Percentiles rank a stretch among this genome's conserved stretches.
These are phyloP conservation scores for Solanum sejunctum DNA, from an alignment of 257 asterid species.

Conservation along the genomic window DNA sequence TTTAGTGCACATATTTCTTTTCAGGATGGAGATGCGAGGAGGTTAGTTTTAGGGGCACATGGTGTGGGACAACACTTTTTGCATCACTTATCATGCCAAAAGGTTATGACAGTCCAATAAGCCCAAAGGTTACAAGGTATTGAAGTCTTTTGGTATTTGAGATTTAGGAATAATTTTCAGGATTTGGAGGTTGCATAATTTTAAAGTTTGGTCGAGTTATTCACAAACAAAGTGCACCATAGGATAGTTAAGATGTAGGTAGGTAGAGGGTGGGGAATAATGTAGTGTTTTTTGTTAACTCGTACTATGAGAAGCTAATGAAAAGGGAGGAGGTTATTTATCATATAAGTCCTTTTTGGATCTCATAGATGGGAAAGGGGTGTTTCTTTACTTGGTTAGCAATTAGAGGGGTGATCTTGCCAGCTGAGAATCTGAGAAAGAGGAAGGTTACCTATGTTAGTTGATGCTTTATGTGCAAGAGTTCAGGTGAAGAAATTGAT, in stretches of 20 bases:
- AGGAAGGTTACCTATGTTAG: not conserved
- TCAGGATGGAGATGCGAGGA: not conserved
- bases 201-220: not conserved
- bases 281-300: not conserved
- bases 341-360: not conserved
- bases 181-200: not conserved
- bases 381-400: not conserved
- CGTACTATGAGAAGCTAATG: not conserved
- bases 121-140: not conserved
- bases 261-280: not conserved
- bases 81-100: not conserved
- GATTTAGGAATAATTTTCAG: not conserved
- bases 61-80: not conserved
- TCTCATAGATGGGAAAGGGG: not conserved
- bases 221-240: not conserved
- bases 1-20: not conserved
- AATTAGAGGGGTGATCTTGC: not conserved
- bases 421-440: not conserved
- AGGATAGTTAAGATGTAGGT: not conserved
- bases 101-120: not conserved
- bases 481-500: not conserved
- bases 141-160: not conserved
- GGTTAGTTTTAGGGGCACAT: not conserved
- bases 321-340: not conserved
- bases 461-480: not conserved